A percentile compares a stretch with the other conserved stretches of the same genome.
phyloP scores from a whole-genome alignment of 2,329 filamentous ascomycete genomes.

The Hymenoscyphus salicellus region DNA sequence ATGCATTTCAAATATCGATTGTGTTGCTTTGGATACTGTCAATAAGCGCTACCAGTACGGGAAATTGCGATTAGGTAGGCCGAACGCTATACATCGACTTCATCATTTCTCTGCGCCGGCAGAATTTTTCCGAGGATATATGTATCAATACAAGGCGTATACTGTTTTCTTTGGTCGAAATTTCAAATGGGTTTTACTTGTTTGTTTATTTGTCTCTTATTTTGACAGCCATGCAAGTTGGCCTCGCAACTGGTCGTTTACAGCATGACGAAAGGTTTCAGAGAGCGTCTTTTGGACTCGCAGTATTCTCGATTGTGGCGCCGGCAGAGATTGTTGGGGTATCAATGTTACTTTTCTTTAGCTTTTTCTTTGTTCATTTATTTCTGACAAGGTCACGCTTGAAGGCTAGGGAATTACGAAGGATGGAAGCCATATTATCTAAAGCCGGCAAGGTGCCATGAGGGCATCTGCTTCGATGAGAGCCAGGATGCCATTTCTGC shows the following conservation, averaged over 20 bases:
- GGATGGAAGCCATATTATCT: neutral
- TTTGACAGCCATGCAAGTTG: slow-evolving; percentile 50
- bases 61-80: slow-evolving; percentile 34
- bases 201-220: slow-evolving; percentile 35
- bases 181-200: neutral
- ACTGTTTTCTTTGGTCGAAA: neutral
- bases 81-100: neutral
- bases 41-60: slow-evolving; percentile 36
- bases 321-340: slow-evolving; percentile 28
- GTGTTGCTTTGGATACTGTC: slow-evolving; percentile 23
- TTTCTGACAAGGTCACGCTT: neutral
- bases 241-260: slow-evolving; percentile 40
- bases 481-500: too few species aligned
- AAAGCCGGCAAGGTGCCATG: neutral
- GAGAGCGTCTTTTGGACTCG: slow-evolving; percentile 46
- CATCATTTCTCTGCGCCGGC: neutral
- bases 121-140: neutral
- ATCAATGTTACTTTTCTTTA: neutral
- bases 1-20: slow-evolving; percentile 15
- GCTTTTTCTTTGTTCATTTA: neutral
- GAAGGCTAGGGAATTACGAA: neutral
- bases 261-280: slow-evolving; percentile 40
- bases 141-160: neutral
- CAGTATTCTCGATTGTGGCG: slow-evolving; percentile 46
- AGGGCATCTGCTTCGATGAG: neutral